Evolutionary conservation across 2,329 filamentous ascomycete genomes (phyloP), one percentile per base, ranked within the genome.

Genomic region (Sporothrix dimorphospora): DNA sequence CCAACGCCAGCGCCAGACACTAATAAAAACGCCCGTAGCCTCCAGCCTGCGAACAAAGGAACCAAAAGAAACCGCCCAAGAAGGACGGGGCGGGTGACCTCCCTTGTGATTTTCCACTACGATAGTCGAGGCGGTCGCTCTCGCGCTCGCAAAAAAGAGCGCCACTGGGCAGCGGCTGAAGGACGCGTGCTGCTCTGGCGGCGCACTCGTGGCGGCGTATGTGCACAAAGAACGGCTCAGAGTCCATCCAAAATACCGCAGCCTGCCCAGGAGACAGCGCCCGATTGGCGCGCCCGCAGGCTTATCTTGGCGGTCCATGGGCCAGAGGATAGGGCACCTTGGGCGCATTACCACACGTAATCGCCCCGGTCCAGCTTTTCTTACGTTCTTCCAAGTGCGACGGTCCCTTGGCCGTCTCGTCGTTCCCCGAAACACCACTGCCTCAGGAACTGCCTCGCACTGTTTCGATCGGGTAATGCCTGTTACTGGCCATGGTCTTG

Each of bases 381-480:
- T 34, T 34, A 34, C 14, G 9, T 14, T 14, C 42, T 47, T 38
- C 40, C 19, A 19, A 6, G 34, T 14, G 21, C 19, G 30, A 40
- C 53, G 24, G 3, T 14, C 47, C 30, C 24, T 59, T 49, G 42
- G 24, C 47, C 40, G 12, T 59, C n/a, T 49, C 27, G 24, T 38
- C 40, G 12, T 59, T 11, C 9, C 24, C 55, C 72, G 71, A 72
- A 72, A 73, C 72, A 55, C 53, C 34, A n/a, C 53, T 49, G 72
- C 72, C 51, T 69, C 70, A 68, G 70, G 69, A 61, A 40, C 61
- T 63, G 72, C 67, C 61, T 68, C 72, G 70, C 66, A 34, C 67
- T 42, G 72, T 73, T 72, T 73, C 72, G 72, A 55, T 59, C 67
- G 24, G 51, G 67, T 67, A 53, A 72, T 72, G 70, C 70, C 38